Evolutionary conservation across 306 rosid species (phyloP).

Genomic region (Cucurbita ficifolia): DNA sequence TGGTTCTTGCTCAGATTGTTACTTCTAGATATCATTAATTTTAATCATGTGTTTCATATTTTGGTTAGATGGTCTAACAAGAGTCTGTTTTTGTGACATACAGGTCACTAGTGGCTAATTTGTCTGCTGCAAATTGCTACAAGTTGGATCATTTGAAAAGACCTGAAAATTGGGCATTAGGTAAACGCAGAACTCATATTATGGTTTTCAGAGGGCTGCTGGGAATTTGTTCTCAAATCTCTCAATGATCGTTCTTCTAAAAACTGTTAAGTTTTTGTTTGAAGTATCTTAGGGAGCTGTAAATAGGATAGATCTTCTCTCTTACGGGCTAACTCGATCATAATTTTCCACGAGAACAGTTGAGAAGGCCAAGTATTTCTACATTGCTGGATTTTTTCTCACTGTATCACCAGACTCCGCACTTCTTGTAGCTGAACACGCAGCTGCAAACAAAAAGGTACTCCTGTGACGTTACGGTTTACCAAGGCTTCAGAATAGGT

Average conservation of each 20-base stretch:
- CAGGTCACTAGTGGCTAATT: conserved; percentile 91
- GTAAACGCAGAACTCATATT: conserved; percentile 16
- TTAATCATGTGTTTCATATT: neutral
- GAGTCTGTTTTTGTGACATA: neutral
- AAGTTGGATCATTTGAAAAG: conserved; percentile 67
- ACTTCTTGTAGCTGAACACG: conserved; percentile 81
- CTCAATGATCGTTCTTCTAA: neutral
- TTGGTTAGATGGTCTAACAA: neutral
- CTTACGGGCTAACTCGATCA: neutral
- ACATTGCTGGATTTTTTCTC: conserved; percentile 93
- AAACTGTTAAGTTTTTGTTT: neutral
- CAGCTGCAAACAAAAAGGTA: conserved; percentile 78
- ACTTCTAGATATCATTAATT: neutral
- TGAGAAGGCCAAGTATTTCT: conserved; percentile 81
- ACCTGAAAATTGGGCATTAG: conserved; percentile 92
- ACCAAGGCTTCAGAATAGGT: neutral
- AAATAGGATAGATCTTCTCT: neutral
- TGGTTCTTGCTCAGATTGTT: neutral
- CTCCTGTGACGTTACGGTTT: neutral
- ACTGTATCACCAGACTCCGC: conserved; percentile 92
- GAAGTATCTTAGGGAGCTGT: neutral
- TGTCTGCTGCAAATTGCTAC: conserved; percentile 96
- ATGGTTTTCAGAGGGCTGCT: neutral
- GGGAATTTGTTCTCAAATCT: neutral
- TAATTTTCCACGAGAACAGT: conserved; percentile 27